Percentiles rank a stretch among this genome's conserved stretches.
Conservation (phyloP, 1,139 yeast species). For the Blastobotrys indianensis region DNA sequence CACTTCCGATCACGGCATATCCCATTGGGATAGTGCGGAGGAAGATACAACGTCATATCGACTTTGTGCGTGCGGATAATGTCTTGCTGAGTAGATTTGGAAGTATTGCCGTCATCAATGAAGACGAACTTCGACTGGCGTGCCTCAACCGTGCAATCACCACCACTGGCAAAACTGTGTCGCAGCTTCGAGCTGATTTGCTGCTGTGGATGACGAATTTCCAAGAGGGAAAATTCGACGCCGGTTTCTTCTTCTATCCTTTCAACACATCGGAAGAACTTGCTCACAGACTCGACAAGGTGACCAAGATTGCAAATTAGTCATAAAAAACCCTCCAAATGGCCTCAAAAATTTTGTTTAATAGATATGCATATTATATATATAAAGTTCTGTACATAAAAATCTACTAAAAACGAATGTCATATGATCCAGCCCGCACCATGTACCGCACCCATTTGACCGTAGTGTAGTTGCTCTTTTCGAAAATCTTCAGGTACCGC, state of each 20-base stretch:
- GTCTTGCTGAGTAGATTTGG: slow-evolving; percentile 28
- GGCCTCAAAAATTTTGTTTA: background rate
- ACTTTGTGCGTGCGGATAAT: slow-evolving; percentile 27
- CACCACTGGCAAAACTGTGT: slow-evolving; percentile 8
- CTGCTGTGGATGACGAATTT: slow-evolving; percentile 23
- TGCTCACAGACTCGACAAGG: slow-evolving; percentile 4
- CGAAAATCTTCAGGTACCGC: slow-evolving; percentile 63
- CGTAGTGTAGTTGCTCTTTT: slow-evolving; percentile 59
- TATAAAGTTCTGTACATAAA: slow-evolving; percentile 1
- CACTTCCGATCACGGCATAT: slow-evolving; percentile 15
- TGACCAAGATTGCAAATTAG: background rate
- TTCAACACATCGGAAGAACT: slow-evolving; percentile 2
- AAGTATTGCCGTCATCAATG: slow-evolving; percentile 26
- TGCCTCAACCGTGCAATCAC: slow-evolving; percentile 29
- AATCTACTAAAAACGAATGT: slow-evolving; percentile 52
- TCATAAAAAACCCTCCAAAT: background rate
- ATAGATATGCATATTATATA: background rate
- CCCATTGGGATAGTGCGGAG: slow-evolving; percentile 13
- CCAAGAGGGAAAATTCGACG: slow-evolving; percentile 19
- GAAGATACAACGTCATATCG: slow-evolving; percentile 20
- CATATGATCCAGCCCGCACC: slow-evolving; percentile 73
- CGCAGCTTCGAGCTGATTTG: slow-evolving; percentile 17
- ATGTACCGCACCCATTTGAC: slow-evolving; percentile 84
- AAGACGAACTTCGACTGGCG: slow-evolving; percentile 26
- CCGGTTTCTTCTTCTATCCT: slow-evolving; percentile 19